Conservation (phyloP, 345 rosid genomes). For the Sisymbrium altissimum region DNA sequence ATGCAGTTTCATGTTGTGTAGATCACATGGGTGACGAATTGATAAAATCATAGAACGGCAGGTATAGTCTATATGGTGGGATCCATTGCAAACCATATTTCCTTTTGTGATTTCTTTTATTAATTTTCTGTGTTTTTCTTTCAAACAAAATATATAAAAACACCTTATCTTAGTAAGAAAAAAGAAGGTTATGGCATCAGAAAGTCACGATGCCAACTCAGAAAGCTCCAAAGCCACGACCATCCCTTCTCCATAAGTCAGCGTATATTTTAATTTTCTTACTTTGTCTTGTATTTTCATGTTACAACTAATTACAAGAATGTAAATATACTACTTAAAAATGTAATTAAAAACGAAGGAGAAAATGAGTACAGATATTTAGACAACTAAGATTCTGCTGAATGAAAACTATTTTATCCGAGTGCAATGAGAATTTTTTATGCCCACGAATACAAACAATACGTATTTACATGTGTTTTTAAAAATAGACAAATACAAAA, state of each 20-base stretch:
- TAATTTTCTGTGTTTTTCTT: neutral
- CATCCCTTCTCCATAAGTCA: neutral
- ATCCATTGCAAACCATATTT: neutral
- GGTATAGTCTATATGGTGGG: neutral
- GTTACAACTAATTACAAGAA: neutral
- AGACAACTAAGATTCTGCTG: neutral
- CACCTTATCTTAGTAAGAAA: slow-evolving; percentile 18
- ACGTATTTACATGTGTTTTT: neutral
- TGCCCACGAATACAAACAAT: neutral
- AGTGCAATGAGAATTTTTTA: neutral
- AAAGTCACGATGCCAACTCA: slow-evolving; percentile 52
- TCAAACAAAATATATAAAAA: neutral
- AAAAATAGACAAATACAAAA: neutral
- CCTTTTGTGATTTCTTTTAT: neutral
- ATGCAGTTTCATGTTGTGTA: neutral
- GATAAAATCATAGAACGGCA: neutral
- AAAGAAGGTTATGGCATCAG: slow-evolving; percentile 33
- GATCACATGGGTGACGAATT: slow-evolving; percentile 1
- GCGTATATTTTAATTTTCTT: neutral
- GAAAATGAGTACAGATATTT: neutral
- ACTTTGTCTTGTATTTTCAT: neutral
- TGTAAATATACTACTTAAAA: neutral
- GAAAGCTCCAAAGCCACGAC: slow-evolving; percentile 39
- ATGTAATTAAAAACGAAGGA: slow-evolving; percentile 8
- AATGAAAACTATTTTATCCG: neutral